Base-by-base conservation (phyloP, 2,329 filamentous ascomycete genomes). In the Ilyonectria mors-panacis region DNA sequence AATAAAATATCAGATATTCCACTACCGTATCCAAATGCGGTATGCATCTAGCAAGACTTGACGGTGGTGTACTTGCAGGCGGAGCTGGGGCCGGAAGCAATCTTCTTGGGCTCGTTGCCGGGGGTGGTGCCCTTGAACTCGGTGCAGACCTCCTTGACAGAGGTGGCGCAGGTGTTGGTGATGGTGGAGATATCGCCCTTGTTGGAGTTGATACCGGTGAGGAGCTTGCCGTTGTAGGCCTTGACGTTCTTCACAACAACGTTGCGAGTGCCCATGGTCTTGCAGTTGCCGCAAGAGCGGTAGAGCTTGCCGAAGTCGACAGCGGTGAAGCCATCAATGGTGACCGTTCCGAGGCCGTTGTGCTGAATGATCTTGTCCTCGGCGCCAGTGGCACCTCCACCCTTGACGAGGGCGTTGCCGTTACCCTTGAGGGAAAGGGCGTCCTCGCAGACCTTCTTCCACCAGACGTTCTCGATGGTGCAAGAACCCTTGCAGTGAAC, bases 101-200 rank as follows among this genome's bases (percentile, higher is more conserved):
- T 48, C 72, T 72, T 45, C 72, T 74, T 74, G 54, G 72, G 72
- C 70, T 74, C 72, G 45, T 74, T 71, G n/a, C 72, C 72, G n/a
- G 72, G 72, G 13, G 59, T 63, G 50, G 59, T 63, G 26, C 64
- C 64, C 59, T 63, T 37, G 64, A n/a, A 66, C 59, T 66, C 64
- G 6, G 59, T 59, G 64, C 64, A 66, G 59, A 66, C 55, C 53
- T 66, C 54, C 59, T 66, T 66, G 53, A 66, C 64, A 15, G 64
- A 66, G 53, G 53, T 58, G 23, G 64, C 64, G 45, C 64, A 66
- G 39, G 64, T 66, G 59, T 56, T 56, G 59, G 64, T 50, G 64
- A 66, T 66, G 53, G 64, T 66, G 37, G 59, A 28, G 37, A 58
- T 37, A n/a, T 62, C 59, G 17, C 59, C 59, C 48, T 53, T 62